phyloP scores from a whole-genome alignment of 1,139 yeast species.

The Taiozyma onychis region DNA sequence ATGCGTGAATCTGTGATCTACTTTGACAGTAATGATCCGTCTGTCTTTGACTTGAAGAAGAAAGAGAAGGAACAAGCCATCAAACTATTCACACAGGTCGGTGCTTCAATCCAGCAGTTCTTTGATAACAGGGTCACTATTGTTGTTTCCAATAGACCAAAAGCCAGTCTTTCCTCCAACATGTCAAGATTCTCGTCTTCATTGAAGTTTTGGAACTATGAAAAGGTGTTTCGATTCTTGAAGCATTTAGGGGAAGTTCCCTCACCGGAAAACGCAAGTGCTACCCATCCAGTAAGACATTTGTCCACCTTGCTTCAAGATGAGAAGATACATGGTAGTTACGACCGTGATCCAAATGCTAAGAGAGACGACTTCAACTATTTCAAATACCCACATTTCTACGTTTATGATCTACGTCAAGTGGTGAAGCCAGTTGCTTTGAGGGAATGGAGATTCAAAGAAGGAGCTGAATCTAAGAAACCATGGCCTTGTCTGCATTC shows the following conservation, averaged over 20 bases:
- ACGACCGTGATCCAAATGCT: slow-evolving; percentile 85
- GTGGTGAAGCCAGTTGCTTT: slow-evolving; percentile 76
- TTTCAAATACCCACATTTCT: slow-evolving; percentile 69
- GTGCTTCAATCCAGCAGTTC: slow-evolving; percentile 66
- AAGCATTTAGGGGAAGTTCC: slow-evolving; percentile 56
- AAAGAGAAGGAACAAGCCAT: slow-evolving; percentile 50
- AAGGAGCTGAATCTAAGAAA: slow-evolving; percentile 13
- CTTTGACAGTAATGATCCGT: slow-evolving; percentile 66
- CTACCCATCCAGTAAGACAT: slow-evolving; percentile 13
- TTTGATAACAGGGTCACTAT: slow-evolving; percentile 78
- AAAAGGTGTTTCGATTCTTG: slow-evolving; percentile 77
- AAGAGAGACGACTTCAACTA: slow-evolving; percentile 80
- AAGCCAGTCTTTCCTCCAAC: slow-evolving; percentile 26
- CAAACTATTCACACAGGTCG: slow-evolving; percentile 48
- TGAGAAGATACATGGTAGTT: slow-evolving; percentile 81
- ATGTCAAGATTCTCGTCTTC: slow-evolving; percentile 61
- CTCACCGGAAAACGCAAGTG: slow-evolving; percentile 17
- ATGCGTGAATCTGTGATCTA: slow-evolving; percentile 72
- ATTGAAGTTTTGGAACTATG: slow-evolving; percentile 84
- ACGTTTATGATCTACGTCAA: slow-evolving; percentile 78
- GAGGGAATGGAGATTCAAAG: slow-evolving; percentile 63
- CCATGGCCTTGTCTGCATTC: slow-evolving; percentile 31
- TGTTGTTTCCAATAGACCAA: slow-evolving; percentile 62
- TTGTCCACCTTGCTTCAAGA: slow-evolving; percentile 70
- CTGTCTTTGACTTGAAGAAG: slow-evolving; percentile 35